Percentiles rank a stretch among this genome's conserved stretches.
phyloP scores from a whole-genome alignment of 768 basidiomycete genomes.

The Calocybe indica region DNA sequence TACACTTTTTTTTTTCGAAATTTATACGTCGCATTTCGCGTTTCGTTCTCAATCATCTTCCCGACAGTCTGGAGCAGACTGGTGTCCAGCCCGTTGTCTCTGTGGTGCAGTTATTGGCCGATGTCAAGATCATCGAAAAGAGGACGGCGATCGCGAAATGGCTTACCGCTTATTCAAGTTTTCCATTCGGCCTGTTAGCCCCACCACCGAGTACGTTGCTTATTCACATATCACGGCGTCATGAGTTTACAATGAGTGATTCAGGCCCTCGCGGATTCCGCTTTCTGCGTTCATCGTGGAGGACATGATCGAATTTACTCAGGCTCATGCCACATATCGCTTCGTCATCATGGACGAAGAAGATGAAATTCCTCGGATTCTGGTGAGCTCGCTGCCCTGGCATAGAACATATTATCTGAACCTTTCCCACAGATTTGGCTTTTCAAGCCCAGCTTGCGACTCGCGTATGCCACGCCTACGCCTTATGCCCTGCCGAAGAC shows the following conservation, averaged over 20 bases:
- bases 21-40: constrained; percentile 9
- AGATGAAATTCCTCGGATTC: constrained; percentile 67
- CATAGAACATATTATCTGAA: constrained; percentile 1
- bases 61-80: constrained; percentile 51
- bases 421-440: constrained; percentile 69
- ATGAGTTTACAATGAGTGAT: constrained; percentile 2
- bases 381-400: constrained; percentile 44
- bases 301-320: constrained; percentile 87
- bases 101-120: constrained; percentile 84
- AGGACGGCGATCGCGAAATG: constrained; percentile 22
- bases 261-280: constrained; percentile 44
- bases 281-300: constrained; percentile 87
- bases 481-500: constrained; percentile 55
- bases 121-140: constrained; percentile 43
- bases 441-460: constrained; percentile 83
- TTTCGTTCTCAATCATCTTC: constrained; percentile 5
- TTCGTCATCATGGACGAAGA: constrained; percentile 89
- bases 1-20: constrained; percentile 9
- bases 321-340: constrained; percentile 90
- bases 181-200: constrained; percentile 68
- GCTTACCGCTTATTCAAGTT: constrained; percentile 80
- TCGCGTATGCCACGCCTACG: constrained; percentile 62
- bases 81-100: constrained; percentile 64
- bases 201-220: constrained; percentile 55
- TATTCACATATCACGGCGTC: not conserved